phyloP scores from a whole-genome alignment of 768 basidiomycete species.

The Suillus clintonianus region DNA sequence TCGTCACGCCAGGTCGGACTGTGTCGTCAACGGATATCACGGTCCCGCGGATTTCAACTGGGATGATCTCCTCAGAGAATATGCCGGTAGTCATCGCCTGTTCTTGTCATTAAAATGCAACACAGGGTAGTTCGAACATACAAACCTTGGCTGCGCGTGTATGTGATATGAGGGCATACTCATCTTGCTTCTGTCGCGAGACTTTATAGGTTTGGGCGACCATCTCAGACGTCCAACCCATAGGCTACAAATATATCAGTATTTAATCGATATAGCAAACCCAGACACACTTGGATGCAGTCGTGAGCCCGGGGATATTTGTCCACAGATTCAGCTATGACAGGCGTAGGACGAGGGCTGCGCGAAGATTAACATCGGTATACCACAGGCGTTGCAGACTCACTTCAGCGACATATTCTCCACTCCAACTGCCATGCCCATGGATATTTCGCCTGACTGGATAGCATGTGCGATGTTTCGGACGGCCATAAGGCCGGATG shows the following conservation, averaged over 20 bases:
- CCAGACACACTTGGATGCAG: conserved; percentile 59
- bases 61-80: conserved; percentile 89
- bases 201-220: conserved; percentile 80
- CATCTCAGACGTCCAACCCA: conserved; percentile 96
- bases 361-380: neutral
- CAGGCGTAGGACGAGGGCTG: conserved; percentile 76
- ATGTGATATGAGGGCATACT: conserved; percentile 88
- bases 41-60: conserved; percentile 71
- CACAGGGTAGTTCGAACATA: neutral
- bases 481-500: conserved; percentile 93
- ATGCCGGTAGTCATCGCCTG: conserved; percentile 69
- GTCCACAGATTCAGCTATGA: conserved; percentile 59
- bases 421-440: conserved; percentile 83
- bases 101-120: conserved; percentile 1
- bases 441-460: conserved; percentile 74
- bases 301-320: conserved; percentile 67
- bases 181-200: conserved; percentile 81
- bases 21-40: conserved; percentile 80
- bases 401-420: conserved; percentile 86
- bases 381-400: conserved; percentile 20
- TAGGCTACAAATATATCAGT: conserved; percentile 52
- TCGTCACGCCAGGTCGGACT: conserved; percentile 80
- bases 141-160: conserved; percentile 69
- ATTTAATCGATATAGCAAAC: neutral
- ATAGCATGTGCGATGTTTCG: conserved; percentile 88